Evolutionary conservation across 2,329 filamentous ascomycete genomes (phyloP).

Genomic region (Biscogniauxia mediterranea): DNA sequence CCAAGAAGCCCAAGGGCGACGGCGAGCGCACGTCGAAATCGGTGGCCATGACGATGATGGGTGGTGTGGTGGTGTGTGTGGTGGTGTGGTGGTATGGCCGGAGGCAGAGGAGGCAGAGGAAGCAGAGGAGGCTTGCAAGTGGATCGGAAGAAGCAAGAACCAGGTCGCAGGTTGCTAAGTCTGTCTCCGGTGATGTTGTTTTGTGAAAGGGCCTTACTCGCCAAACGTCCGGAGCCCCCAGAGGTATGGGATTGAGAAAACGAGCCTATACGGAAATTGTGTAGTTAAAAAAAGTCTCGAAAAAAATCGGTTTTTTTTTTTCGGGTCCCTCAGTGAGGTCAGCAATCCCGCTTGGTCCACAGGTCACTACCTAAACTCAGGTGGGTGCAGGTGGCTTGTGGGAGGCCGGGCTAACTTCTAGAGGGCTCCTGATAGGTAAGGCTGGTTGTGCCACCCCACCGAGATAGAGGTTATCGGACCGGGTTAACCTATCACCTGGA

Average conservation of each 20-base stretch:
- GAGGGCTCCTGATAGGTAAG: too few relatives aligned
- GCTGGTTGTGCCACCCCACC: not conserved
- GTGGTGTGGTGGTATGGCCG: constrained; percentile 17
- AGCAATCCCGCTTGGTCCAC: constrained; percentile 5
- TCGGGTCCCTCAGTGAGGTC: constrained; percentile 12
- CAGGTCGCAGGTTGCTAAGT: not conserved
- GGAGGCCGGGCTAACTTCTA: too few relatives aligned
- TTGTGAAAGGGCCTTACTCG: not conserved
- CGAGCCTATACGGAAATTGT: constrained; percentile 7
- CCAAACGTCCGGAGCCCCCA: constrained; percentile 5
- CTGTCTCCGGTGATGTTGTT: not conserved
- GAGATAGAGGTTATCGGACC: too few relatives aligned
- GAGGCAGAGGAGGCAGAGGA: constrained; percentile 10
- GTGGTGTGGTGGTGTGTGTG: constrained; percentile 19
- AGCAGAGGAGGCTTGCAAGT: constrained; percentile 8
- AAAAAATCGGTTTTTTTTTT: constrained; percentile 11
- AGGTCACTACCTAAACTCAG: not conserved
- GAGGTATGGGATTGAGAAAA: constrained; percentile 1
- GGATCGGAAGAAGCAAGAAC: constrained; percentile 14
- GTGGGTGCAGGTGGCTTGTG: too few relatives aligned
- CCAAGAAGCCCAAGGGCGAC: constrained; percentile 63
- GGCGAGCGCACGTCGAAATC: constrained; percentile 36
- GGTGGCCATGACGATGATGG: constrained; percentile 48
- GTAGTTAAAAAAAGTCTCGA: constrained; percentile 5
- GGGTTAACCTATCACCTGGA: too few relatives aligned